A percentile compares a stretch with the other conserved stretches of the same genome.
phyloP scores from a whole-genome alignment of 208 protist genomes.

The Histomonas meleagridis region DNA sequence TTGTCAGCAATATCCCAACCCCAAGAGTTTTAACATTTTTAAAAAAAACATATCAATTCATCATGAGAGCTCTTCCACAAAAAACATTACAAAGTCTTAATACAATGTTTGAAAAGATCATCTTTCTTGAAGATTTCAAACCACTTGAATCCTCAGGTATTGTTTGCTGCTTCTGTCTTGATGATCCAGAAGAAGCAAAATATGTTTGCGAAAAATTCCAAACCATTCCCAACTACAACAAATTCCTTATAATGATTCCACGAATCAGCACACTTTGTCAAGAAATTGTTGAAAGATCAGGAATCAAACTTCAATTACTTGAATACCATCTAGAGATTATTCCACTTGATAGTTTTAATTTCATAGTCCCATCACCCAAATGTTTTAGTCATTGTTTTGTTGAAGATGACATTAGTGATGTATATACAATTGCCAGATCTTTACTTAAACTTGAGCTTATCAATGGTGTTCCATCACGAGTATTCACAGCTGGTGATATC shows the following conservation, averaged over 20 bases:
- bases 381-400: neutral
- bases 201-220: neutral
- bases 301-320: neutral
- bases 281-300: neutral
- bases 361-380: neutral
- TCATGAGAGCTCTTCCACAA: neutral
- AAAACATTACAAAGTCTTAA: neutral
- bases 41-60: neutral
- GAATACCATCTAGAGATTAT: constrained; percentile 6
- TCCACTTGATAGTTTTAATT: neutral
- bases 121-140: neutral
- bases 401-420: neutral
- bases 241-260: neutral
- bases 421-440: neutral
- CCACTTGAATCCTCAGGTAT: neutral
- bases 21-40: too few relatives aligned
- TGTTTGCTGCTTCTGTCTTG: neutral
- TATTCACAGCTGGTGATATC: neutral
- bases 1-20: too few relatives aligned
- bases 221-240: neutral
- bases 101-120: too few relatives aligned
- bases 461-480: neutral
- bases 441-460: neutral
- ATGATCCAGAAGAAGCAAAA: neutral
- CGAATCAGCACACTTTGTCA: neutral